Conservation (phyloP, 768 basidiomycete species). For the Solioccasus polychromus region DNA sequence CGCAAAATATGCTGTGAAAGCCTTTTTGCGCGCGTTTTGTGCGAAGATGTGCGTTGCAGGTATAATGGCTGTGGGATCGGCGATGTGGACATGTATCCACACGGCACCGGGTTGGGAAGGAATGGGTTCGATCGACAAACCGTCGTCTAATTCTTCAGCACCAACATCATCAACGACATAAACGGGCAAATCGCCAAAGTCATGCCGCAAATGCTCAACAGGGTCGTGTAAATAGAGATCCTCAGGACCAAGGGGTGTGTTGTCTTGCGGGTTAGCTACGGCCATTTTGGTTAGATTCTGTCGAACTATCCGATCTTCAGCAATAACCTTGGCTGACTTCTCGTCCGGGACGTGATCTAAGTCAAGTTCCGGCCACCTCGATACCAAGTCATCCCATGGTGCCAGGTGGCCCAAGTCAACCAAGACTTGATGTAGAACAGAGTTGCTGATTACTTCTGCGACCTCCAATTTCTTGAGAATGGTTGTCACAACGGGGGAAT, state of each 20-base stretch:
- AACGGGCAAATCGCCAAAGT: conserved; percentile 78
- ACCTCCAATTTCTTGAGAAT: conserved; percentile 59
- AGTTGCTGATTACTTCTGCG: conserved; percentile 27
- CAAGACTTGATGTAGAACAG: conserved; percentile 46
- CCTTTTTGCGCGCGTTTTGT: conserved; percentile 49
- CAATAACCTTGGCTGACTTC: conserved; percentile 32
- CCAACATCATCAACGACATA: conserved; percentile 81
- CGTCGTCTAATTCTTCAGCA: conserved; percentile 93
- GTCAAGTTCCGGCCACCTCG: conserved; percentile 36
- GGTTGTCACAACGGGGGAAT: conserved; percentile 44
- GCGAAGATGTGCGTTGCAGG: conserved; percentile 67
- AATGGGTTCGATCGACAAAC: conserved; percentile 76
- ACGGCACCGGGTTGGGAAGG: conserved; percentile 51
- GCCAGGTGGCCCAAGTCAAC: conserved; percentile 70
- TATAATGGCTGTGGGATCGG: conserved; percentile 83
- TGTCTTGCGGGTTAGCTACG: conserved; percentile 4
- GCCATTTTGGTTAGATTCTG: conserved; percentile 13
- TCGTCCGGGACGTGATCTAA: conserved; percentile 22
- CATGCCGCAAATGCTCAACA: conserved; percentile 71
- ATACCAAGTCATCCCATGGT: conserved; percentile 75
- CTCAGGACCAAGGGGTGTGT: conserved; percentile 49
- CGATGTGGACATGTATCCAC: conserved; percentile 92
- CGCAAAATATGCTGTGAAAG: conserved; percentile 59
- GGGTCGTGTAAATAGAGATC: conserved; percentile 66
- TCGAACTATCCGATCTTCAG: conserved; percentile 28